phyloP scores from a whole-genome alignment of 2,329 filamentous ascomycete genomes.

The Seiridium unicorne region DNA sequence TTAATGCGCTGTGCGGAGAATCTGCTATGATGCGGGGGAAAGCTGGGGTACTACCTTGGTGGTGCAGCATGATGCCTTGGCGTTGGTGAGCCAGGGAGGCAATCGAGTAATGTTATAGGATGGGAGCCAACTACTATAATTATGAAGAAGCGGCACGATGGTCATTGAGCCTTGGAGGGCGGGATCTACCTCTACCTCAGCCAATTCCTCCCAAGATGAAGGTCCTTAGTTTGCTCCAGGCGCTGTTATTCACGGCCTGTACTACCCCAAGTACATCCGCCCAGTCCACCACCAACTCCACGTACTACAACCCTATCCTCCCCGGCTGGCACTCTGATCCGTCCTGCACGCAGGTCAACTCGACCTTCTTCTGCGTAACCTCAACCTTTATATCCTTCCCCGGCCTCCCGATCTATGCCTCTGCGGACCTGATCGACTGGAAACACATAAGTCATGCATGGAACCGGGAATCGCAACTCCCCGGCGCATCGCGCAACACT shows the following conservation, averaged over 20 bases:
- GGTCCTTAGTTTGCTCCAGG: background rate
- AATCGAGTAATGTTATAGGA: too few relatives aligned
- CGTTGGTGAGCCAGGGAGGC: too few relatives aligned
- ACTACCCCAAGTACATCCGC: background rate
- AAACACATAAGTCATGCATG: slow-evolving; percentile 23
- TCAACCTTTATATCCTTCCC: slow-evolving; percentile 61
- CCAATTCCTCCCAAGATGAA: background rate
- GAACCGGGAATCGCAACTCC: slow-evolving; percentile 33
- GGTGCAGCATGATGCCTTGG: too few relatives aligned
- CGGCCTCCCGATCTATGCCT: slow-evolving; percentile 41
- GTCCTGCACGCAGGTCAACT: slow-evolving; percentile 24
- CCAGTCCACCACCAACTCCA: slow-evolving; percentile 4
- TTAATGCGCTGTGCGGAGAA: too few relatives aligned
- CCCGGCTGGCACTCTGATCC: slow-evolving; percentile 31
- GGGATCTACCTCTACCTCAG: background rate
- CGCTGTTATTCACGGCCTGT: background rate
- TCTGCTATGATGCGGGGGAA: too few relatives aligned
- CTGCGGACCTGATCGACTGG: slow-evolving; percentile 30
- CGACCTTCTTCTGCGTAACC: slow-evolving; percentile 40
- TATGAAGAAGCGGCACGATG: too few relatives aligned
- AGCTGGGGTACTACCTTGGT: too few relatives aligned
- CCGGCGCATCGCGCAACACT: slow-evolving; percentile 24
- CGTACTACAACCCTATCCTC: slow-evolving; percentile 26
- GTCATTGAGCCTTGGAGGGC: background rate
- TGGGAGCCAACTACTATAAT: too few relatives aligned